Conservation (phyloP, 176 grass and related monocot species). For the Rhynchospora pubera region DNA sequence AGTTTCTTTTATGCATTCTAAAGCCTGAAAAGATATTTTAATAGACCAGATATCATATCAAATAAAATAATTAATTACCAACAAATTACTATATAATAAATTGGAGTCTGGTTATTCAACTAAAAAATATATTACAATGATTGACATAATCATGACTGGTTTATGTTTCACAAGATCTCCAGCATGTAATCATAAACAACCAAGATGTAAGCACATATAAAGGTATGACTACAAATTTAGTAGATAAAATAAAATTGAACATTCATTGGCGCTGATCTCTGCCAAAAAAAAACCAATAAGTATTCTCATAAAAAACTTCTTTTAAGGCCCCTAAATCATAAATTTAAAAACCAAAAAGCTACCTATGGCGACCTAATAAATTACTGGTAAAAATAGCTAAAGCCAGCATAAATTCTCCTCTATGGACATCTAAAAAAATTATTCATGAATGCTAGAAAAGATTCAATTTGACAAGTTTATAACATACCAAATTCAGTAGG, state of each 20-base stretch:
- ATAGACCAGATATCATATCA: neutral
- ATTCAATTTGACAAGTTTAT: neutral
- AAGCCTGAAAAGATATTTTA: neutral
- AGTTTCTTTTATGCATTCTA: conserved; percentile 14
- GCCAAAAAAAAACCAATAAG: neutral
- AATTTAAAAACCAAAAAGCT: no score
- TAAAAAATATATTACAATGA: neutral
- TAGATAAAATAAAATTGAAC: neutral
- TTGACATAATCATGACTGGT: neutral
- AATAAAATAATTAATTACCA: neutral
- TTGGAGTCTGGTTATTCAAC: neutral
- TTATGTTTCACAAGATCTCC: neutral
- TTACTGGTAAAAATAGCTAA: neutral
- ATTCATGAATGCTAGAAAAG: neutral
- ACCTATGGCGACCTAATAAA: neutral
- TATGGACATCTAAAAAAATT: neutral
- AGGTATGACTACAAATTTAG: neutral
- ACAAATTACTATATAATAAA: neutral
- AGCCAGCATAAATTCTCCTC: neutral
- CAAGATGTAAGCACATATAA: neutral
- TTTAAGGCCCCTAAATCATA: no score
- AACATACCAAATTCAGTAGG: conserved; percentile 10
- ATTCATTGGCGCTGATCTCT: no score
- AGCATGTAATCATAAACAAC: neutral
- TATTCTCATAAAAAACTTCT: neutral